These are phyloP conservation scores for Mortierella antarctica DNA, from an alignment of 192 early-diverging fungal genomes.

Conservation along the genomic window DNA sequence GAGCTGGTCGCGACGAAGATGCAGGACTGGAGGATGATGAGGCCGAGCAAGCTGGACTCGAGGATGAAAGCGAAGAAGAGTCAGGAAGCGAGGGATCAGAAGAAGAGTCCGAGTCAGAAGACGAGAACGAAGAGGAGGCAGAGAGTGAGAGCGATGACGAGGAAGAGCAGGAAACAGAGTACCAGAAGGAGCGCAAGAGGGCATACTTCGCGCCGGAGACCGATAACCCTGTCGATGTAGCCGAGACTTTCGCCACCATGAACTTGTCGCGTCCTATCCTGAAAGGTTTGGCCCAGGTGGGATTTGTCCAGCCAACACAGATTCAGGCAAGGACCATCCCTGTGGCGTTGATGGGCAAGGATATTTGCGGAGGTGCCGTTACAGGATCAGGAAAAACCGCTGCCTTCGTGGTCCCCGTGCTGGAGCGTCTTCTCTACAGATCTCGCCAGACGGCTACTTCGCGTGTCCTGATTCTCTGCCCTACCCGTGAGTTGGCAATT, in stretches of 20 bases:
- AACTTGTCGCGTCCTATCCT: conserved; percentile 96
- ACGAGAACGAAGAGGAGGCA: conserved; percentile 57
- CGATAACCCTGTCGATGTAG: conserved; percentile 54
- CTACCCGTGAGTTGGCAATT: conserved; percentile 97
- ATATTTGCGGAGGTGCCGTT: conserved; percentile 97
- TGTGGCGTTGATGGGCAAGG: conserved; percentile 92
- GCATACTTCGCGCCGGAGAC: conserved; percentile 69
- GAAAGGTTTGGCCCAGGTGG: conserved; percentile 88
- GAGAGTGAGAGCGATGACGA: conserved; percentile 54
- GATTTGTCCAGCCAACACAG: conserved; percentile 92
- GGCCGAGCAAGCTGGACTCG: conserved; percentile 42
- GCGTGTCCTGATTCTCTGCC: conserved; percentile 92
- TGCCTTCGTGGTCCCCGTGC: conserved; percentile 94
- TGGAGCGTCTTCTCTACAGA: conserved; percentile 94
- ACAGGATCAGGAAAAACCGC: conserved; percentile 99
- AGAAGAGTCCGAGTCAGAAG: conserved; percentile 46
- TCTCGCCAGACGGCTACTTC: conserved; percentile 82
- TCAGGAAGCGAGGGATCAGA: conserved; percentile 44
- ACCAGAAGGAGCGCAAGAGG: conserved; percentile 67
- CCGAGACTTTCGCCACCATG: conserved; percentile 91
- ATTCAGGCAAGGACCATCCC: conserved; percentile 96
- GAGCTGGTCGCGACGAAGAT: conserved; percentile 47
- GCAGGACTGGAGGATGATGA: conserved; percentile 41
- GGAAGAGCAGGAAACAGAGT: conserved; percentile 59
- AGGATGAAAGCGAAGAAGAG: conserved; percentile 43